Percentiles rank a stretch among this genome's conserved stretches.
phyloP scores from a whole-genome alignment of 768 basidiomycete genomes.

The Coprinopsis sp. region DNA sequence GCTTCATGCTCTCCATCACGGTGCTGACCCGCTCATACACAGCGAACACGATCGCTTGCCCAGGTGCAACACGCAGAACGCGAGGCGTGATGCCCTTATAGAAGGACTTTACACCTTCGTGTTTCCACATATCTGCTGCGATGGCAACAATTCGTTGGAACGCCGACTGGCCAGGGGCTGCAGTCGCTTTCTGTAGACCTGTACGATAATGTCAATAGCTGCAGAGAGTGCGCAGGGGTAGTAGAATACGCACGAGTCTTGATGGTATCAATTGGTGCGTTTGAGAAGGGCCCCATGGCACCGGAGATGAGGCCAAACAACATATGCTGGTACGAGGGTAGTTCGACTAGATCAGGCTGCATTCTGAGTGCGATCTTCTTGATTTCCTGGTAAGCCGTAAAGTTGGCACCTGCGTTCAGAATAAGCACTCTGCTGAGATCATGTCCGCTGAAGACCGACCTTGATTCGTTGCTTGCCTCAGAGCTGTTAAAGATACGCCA shows the following conservation, averaged over 20 bases:
- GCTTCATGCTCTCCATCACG: conserved; percentile 64
- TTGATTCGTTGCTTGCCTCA: conserved; percentile 97
- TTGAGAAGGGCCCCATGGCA: conserved; percentile 97
- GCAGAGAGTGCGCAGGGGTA: neutral
- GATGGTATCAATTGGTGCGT: conserved; percentile 92
- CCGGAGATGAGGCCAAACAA: conserved; percentile 92
- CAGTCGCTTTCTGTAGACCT: conserved; percentile 85
- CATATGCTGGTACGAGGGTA: conserved; percentile 97
- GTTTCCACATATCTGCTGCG: conserved; percentile 87
- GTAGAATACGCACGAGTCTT: conserved; percentile 71
- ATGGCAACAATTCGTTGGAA: conserved; percentile 76
- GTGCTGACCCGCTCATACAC: conserved; percentile 89
- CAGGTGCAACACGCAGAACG: conserved; percentile 93
- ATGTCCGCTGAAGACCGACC: conserved; percentile 38
- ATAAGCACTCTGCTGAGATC: neutral
- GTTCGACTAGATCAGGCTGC: conserved; percentile 74
- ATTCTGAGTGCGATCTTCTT: conserved; percentile 74
- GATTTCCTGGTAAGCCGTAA: conserved; percentile 96
- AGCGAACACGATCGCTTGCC: conserved; percentile 95
- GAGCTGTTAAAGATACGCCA: conserved; percentile 88
- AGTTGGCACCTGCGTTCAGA: conserved; percentile 70
- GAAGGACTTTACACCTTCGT: conserved; percentile 85
- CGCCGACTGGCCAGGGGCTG: conserved; percentile 68
- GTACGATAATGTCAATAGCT: conserved; percentile 5
- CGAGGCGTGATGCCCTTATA: conserved; percentile 99